Percentiles rank a stretch among this genome's conserved stretches.
Conservation (phyloP, 2,329 filamentous ascomycete species). For the Clarireedia monteithiana region DNA sequence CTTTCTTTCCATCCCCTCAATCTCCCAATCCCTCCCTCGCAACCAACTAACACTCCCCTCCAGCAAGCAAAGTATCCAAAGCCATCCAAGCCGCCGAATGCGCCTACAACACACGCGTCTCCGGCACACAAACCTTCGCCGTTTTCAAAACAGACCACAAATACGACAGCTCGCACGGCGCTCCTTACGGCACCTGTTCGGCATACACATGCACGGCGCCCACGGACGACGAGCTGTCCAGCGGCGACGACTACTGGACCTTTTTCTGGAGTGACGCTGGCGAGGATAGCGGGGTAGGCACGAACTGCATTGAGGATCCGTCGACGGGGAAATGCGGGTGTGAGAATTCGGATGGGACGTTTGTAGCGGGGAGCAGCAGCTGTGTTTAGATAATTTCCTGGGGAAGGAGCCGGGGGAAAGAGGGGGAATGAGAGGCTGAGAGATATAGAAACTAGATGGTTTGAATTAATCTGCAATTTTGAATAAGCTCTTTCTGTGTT, state of each 20-base stretch:
- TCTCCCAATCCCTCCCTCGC: not conserved
- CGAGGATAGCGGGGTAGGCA: not conserved
- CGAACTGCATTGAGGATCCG: not conserved
- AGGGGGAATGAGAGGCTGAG: not conserved
- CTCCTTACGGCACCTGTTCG: not conserved
- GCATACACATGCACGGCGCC: slow-evolving; percentile 1
- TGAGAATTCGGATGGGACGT: not conserved
- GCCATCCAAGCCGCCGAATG: slow-evolving; percentile 8
- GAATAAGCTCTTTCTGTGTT: too few relatives aligned
- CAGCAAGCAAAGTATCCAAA: not conserved
- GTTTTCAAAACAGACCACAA: not conserved
- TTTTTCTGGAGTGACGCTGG: not conserved
- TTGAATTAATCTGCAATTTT: too few relatives aligned
- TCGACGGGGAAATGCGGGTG: not conserved
- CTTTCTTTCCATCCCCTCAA: not conserved
- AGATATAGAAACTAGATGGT: too few relatives aligned
- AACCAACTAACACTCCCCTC: not conserved
- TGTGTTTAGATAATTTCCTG: not conserved
- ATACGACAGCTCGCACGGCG: not conserved
- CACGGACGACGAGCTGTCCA: not conserved
- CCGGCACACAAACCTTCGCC: slow-evolving; percentile 1
- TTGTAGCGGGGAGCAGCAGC: not conserved
- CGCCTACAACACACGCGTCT: not conserved
- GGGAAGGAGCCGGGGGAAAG: not conserved
- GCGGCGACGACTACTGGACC: not conserved